phyloP scores from a whole-genome alignment of 306 rosid species.

The Cicer judaicum region DNA sequence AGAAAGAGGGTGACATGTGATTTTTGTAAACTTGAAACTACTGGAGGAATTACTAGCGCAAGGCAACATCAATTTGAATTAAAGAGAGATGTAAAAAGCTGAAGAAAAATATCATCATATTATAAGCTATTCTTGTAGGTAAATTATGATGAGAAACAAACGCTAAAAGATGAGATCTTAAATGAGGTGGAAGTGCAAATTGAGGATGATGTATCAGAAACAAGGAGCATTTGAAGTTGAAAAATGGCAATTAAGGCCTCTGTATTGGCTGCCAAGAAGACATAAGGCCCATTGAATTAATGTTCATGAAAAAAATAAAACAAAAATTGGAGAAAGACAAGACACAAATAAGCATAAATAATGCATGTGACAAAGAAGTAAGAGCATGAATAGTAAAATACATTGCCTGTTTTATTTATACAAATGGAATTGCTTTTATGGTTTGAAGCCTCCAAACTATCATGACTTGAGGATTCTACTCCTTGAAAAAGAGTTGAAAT shows the following conservation, averaged over 20 bases:
- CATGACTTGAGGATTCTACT: not conserved
- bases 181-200: too few relatives aligned
- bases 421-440: too few relatives aligned
- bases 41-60: not conserved
- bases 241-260: not conserved
- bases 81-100: not conserved
- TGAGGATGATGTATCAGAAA: not conserved
- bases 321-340: not conserved
- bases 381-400: not conserved
- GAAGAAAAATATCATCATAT: too few relatives aligned
- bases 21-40: not conserved
- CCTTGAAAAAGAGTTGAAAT: too few relatives aligned
- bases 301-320: too few relatives aligned
- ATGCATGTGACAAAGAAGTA: not conserved
- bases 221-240: not conserved
- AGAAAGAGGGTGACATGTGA: not conserved
- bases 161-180: too few relatives aligned
- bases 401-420: too few relatives aligned
- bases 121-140: too few relatives aligned
- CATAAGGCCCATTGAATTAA: not conserved
- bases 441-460: not conserved
- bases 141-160: too few relatives aligned
- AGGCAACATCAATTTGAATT: not conserved
- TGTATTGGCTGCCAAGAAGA: not conserved
- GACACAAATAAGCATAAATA: not conserved